A percentile compares a stretch with the other conserved stretches of the same genome.
phyloP scores from a whole-genome alignment of 805 yeast genomes.

The Yamadazyma philogaea region DNA sequence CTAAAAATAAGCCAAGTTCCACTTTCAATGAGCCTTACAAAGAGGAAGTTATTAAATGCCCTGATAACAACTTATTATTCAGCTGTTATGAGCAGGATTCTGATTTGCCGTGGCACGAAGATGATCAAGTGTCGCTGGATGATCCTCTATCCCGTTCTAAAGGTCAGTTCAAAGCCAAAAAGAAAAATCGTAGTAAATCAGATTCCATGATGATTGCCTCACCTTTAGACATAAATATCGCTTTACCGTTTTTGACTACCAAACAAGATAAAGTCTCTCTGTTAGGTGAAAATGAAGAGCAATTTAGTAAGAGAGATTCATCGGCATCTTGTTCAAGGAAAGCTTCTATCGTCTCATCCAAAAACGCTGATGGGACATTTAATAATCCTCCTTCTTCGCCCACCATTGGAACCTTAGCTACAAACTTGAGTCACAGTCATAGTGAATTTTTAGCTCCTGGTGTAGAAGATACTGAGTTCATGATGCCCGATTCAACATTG shows the following conservation, averaged over 20 bases:
- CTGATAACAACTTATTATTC: slow-evolving; percentile 59
- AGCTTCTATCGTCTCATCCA: slow-evolving; percentile 23
- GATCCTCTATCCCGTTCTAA: slow-evolving; percentile 2
- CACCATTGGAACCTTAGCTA: slow-evolving; percentile 37
- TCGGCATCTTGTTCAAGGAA: slow-evolving; percentile 23
- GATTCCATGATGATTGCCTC: slow-evolving; percentile 32
- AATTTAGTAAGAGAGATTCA: slow-evolving; percentile 6
- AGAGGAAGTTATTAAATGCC: slow-evolving; percentile 59
- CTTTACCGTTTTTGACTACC: slow-evolving; percentile 43
- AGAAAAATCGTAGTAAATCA: background rate
- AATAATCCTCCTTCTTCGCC: slow-evolving; percentile 28
- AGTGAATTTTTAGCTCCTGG: slow-evolving; percentile 11
- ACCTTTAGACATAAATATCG: slow-evolving; percentile 42
- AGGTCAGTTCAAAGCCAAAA: slow-evolving; percentile 1
- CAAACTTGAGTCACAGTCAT: slow-evolving; percentile 32
- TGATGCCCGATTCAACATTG: slow-evolving; percentile 30
- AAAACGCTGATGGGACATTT: slow-evolving; percentile 3
- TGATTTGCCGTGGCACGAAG: slow-evolving; percentile 1
- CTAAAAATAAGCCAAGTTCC: slow-evolving; percentile 37
- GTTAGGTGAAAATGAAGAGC: slow-evolving; percentile 18
- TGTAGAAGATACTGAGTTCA: slow-evolving; percentile 19
- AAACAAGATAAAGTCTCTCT: slow-evolving; percentile 30
- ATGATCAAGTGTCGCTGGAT: slow-evolving; percentile 8
- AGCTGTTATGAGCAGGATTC: slow-evolving; percentile 46
- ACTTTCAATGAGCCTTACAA: slow-evolving; percentile 44